These are phyloP conservation scores for Phytophthora sojae DNA, from an alignment of 352 stramenopile genomes.

Conservation along the genomic window DNA sequence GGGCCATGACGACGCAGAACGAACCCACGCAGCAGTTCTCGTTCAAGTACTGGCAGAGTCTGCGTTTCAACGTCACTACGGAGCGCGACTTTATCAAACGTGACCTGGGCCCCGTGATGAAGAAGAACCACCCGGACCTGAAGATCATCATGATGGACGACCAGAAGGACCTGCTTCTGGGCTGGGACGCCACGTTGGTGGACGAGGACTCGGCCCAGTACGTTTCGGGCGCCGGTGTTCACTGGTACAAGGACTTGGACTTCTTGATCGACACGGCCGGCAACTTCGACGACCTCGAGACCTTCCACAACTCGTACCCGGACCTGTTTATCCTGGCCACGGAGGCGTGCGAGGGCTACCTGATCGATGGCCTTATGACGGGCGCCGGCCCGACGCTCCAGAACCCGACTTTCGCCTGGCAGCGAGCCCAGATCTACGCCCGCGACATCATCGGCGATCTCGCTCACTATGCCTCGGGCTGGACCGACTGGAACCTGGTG, in stretches of 20 bases:
- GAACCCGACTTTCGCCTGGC: constrained; percentile 58
- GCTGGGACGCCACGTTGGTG: constrained; percentile 52
- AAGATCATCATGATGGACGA: constrained; percentile 90
- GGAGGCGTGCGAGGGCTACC: constrained; percentile 80
- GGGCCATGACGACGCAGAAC: constrained; percentile 89
- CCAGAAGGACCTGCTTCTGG: constrained; percentile 70
- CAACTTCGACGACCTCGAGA: constrained; percentile 58
- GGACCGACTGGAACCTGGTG: constrained; percentile 91
- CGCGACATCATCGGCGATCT: constrained; percentile 91
- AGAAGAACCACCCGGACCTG: constrained; percentile 74
- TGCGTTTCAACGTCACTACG: constrained; percentile 53
- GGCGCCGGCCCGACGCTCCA: constrained; percentile 57
- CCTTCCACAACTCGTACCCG: constrained; percentile 64
- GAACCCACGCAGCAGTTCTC: constrained; percentile 64
- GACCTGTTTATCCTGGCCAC: constrained; percentile 86
- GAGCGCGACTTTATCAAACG: constrained; percentile 80
- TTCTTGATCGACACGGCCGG: constrained; percentile 52
- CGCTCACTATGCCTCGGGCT: constrained; percentile 77
- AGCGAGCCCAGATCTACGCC: constrained; percentile 78
- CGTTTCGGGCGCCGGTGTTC: constrained; percentile 83
- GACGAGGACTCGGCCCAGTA: constrained; percentile 71
- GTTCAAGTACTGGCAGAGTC: constrained; percentile 65
- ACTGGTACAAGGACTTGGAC: constrained; percentile 87
- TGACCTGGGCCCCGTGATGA: constrained; percentile 75
- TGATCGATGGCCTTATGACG: constrained; percentile 57